phyloP scores from a whole-genome alignment of 1,139 yeast genomes.

The Chernovozyma sophiae-reginae region DNA sequence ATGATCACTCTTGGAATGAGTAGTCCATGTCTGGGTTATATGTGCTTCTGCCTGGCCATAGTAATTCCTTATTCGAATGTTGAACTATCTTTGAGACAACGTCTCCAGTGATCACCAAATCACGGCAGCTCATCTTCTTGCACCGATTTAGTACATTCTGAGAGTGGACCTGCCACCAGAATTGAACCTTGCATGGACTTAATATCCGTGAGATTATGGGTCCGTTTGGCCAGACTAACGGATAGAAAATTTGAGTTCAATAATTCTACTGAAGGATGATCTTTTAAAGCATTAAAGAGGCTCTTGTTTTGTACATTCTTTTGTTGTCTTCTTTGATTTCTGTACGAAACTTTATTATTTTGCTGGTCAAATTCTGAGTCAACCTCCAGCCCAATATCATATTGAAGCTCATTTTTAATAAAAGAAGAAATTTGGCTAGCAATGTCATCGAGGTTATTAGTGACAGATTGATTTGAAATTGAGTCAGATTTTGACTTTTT shows the following conservation, averaged over 20 bases:
- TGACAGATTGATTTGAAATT: not conserved
- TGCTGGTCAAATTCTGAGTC: not conserved
- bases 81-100: too few relatives aligned
- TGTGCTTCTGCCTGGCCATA: not conserved
- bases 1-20: too few relatives aligned
- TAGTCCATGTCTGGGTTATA: too few relatives aligned
- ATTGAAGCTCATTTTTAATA: constrained; percentile 7
- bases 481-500: not conserved
- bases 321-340: not conserved
- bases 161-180: constrained; percentile 10
- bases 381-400: not conserved
- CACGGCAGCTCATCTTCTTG: not conserved
- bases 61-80: too few relatives aligned
- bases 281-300: not conserved
- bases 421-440: constrained; percentile 27
- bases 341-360: too few relatives aligned
- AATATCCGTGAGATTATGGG: constrained; percentile 13
- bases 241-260: not conserved
- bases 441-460: constrained; percentile 19
- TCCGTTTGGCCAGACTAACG: not conserved
- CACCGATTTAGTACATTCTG: constrained; percentile 5
- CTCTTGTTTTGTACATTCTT: not conserved
- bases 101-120: too few relatives aligned
- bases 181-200: constrained; percentile 25
- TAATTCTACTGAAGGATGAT: not conserved